phyloP scores from a whole-genome alignment of 2,329 filamentous ascomycete species.

The Hypoxylon sp. region DNA sequence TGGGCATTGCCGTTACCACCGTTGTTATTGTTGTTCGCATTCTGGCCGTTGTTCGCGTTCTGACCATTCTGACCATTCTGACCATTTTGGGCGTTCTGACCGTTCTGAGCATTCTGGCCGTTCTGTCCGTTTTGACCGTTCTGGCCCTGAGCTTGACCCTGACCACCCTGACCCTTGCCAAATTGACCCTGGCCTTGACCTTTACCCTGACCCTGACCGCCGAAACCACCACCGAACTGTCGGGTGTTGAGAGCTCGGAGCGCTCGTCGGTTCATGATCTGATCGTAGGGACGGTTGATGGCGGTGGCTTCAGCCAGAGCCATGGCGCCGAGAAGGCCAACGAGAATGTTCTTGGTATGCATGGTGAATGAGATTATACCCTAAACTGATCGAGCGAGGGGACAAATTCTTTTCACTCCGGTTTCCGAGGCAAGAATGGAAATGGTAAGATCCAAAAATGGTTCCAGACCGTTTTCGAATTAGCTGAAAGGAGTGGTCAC shows the following conservation, averaged over 20 bases:
- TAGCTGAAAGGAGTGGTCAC: constrained; percentile 60
- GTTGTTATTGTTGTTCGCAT: constrained; percentile 41
- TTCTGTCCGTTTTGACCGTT: constrained; percentile 31
- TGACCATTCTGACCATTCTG: constrained; percentile 35
- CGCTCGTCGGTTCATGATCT: constrained; percentile 47
- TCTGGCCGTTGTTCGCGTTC: constrained; percentile 44
- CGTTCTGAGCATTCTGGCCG: constrained; percentile 43
- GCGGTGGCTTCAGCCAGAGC: constrained; percentile 60
- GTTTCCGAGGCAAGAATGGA: constrained; percentile 46
- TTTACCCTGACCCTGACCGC: constrained; percentile 25
- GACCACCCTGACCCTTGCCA: constrained; percentile 19
- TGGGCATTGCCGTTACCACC: constrained; percentile 47
- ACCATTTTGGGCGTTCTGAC: constrained; percentile 43
- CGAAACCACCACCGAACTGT: constrained; percentile 50
- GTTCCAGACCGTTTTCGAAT: constrained; percentile 65
- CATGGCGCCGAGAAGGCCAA: constrained; percentile 63
- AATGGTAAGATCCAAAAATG: constrained; percentile 54
- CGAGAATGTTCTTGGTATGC: constrained; percentile 64
- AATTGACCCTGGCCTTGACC: constrained; percentile 10
- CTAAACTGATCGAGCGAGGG: constrained; percentile 38
- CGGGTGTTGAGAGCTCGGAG: constrained; percentile 56
- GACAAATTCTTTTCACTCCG: constrained; percentile 39
- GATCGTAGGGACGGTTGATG: constrained; percentile 55
- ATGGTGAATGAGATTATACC: constrained; percentile 56
- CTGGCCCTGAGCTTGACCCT: constrained; percentile 41